Evolutionary conservation across 2,329 filamentous ascomycete genomes (phyloP).

Genomic region (Scedosporium aurantiacum): DNA sequence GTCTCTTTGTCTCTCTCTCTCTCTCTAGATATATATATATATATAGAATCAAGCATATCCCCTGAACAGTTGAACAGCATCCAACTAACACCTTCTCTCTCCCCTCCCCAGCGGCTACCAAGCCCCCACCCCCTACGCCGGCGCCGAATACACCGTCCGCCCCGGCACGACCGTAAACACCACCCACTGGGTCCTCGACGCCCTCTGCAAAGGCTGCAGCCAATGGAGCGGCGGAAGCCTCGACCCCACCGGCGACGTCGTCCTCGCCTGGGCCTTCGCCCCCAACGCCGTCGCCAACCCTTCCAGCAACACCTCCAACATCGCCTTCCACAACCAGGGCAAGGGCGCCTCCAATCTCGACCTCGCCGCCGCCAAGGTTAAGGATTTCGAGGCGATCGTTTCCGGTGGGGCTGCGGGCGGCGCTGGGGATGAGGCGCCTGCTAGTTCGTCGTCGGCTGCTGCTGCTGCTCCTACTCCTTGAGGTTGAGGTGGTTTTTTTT

Average conservation of each 20-base stretch:
- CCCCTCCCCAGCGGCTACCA: conserved; percentile 21
- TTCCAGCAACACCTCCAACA: conserved; percentile 20
- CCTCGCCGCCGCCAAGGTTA: conserved; percentile 20
- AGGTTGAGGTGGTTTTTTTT: background rate
- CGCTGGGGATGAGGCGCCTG: background rate
- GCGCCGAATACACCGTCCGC: conserved; percentile 21
- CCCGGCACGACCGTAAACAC: conserved; percentile 22
- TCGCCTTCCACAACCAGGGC: conserved; percentile 28
- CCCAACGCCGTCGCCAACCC: conserved; percentile 26
- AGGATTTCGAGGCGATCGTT: conserved; percentile 16
- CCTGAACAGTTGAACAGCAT: no score
- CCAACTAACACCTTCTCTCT: background rate
- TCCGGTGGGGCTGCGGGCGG: background rate
- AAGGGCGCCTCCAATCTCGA: conserved; percentile 29
- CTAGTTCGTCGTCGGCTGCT: background rate
- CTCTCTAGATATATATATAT: no score
- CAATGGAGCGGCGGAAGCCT: conserved; percentile 28
- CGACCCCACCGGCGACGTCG: conserved; percentile 21
- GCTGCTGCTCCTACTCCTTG: background rate
- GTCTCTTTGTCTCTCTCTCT: no score
- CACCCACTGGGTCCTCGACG: conserved; percentile 24
- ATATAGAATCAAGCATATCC: no score
- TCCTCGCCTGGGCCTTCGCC: conserved; percentile 29
- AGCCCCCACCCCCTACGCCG: conserved; percentile 18
- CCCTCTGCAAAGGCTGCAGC: conserved; percentile 27